phyloP scores from a whole-genome alignment of 1,284 basidiomycete genomes.

The Tetrapyrgos nigripes region DNA sequence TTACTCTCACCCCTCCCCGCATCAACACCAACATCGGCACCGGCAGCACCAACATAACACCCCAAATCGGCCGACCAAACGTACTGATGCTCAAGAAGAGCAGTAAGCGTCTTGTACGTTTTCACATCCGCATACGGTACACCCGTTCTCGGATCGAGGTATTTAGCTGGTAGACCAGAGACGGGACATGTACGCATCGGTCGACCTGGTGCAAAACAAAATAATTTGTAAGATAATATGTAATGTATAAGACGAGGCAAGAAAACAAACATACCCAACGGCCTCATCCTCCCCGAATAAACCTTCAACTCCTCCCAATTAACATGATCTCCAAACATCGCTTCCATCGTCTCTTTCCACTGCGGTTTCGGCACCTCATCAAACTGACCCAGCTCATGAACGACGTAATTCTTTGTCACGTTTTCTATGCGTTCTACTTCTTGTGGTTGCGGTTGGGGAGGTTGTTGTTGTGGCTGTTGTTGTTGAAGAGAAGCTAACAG shows the following conservation, averaged over 20 bases:
- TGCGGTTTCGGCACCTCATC: slow-evolving; percentile 53
- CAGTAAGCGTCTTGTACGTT: slow-evolving; percentile 70
- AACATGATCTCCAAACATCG: slow-evolving; percentile 75
- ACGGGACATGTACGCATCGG: slow-evolving; percentile 67
- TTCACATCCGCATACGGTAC: slow-evolving; percentile 75
- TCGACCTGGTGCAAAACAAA: slow-evolving; percentile 51
- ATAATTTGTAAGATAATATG: slow-evolving; percentile 5
- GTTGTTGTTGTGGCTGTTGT: background rate
- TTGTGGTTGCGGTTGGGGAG: slow-evolving; percentile 3
- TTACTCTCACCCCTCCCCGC: background rate
- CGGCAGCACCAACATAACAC: slow-evolving; percentile 3
- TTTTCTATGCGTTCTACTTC: slow-evolving; percentile 40
- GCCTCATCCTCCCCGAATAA: slow-evolving; percentile 73
- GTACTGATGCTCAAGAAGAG: slow-evolving; percentile 66
- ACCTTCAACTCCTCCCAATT: slow-evolving; percentile 35
- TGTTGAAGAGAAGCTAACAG: background rate
- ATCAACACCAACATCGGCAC: background rate
- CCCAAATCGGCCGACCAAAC: slow-evolving; percentile 66
- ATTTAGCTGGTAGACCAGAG: slow-evolving; percentile 68
- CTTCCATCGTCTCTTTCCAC: slow-evolving; percentile 77
- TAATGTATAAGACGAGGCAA: slow-evolving; percentile 7
- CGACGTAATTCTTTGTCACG: slow-evolving; percentile 66
- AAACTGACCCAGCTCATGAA: slow-evolving; percentile 63
- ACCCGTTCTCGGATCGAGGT: slow-evolving; percentile 78
- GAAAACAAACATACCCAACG: slow-evolving; percentile 52